Percentiles rank a stretch among this genome's conserved stretches.
These are phyloP conservation scores for Gossypium longicalyx DNA, from an alignment of 345 rosid species.

Conservation along the genomic window DNA sequence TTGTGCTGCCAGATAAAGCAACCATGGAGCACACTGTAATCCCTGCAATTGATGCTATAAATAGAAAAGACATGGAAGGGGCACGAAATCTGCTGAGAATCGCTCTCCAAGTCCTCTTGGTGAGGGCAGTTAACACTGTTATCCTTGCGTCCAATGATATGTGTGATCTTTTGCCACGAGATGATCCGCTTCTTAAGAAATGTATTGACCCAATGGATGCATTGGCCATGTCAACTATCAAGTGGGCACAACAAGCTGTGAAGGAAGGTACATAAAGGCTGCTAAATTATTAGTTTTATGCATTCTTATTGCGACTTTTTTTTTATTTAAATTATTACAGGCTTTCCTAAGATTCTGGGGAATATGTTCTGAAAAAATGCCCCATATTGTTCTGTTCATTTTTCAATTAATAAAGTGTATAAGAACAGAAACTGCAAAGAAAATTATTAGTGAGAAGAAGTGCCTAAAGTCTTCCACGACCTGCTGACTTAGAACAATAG, in stretches of 20 bases:
- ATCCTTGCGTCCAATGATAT: slow-evolving; percentile 62
- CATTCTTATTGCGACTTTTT: not conserved
- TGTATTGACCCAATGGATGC: slow-evolving; percentile 60
- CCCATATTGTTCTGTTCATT: not conserved
- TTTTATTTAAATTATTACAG: not conserved
- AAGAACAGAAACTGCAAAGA: not conserved
- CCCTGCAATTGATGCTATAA: slow-evolving; percentile 46
- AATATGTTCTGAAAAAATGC: not conserved
- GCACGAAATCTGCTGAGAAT: slow-evolving; percentile 55
- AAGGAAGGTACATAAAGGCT: slow-evolving; percentile 5
- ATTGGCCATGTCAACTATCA: slow-evolving; percentile 47
- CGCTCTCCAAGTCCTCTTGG: slow-evolving; percentile 52
- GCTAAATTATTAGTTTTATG: not conserved
- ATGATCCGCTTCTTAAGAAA: slow-evolving; percentile 56
- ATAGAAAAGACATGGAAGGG: slow-evolving; percentile 53
- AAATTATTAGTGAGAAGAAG: not conserved
- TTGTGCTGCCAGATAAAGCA: slow-evolving; percentile 53
- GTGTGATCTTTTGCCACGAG: slow-evolving; percentile 39
- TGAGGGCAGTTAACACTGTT: slow-evolving; percentile 55
- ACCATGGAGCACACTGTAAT: slow-evolving; percentile 47
- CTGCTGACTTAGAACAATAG: not conserved
- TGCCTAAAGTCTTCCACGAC: not conserved
- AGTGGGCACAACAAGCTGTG: slow-evolving; percentile 36
- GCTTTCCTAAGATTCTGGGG: not conserved
- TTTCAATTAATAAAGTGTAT: not conserved